Conservation (phyloP, 73 alveolate genomes). For the Stentor coeruleus region DNA sequence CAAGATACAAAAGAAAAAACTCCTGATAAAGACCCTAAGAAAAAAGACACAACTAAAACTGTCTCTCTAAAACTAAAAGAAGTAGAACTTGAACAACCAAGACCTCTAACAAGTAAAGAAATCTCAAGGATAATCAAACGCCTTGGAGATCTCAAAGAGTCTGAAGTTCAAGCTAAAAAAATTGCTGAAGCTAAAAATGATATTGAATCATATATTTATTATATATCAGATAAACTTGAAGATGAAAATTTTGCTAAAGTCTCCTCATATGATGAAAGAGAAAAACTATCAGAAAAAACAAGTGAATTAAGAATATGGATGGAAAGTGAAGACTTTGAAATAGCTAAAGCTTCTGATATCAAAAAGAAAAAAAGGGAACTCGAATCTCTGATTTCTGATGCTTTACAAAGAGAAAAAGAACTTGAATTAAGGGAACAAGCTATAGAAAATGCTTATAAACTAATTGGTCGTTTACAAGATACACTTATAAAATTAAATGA, state of each 20-base stretch:
- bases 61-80: background rate
- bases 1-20: background rate
- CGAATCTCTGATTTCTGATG: background rate
- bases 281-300: background rate
- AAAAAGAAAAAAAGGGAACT: background rate
- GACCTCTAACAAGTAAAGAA: background rate
- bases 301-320: background rate
- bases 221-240: background rate
- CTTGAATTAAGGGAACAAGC: background rate
- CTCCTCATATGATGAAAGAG: background rate
- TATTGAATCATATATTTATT: slow-evolving; percentile 13
- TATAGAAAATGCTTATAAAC: background rate
- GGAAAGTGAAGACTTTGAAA: background rate
- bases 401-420: slow-evolving; percentile 16
- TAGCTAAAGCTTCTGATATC: background rate
- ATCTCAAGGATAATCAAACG: background rate
- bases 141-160: background rate
- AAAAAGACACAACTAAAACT: background rate
- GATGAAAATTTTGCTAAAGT: background rate
- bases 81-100: background rate
- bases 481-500: background rate
- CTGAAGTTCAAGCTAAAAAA: background rate
- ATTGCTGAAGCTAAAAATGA: slow-evolving; percentile 4
- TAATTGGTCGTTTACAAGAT: background rate
- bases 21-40: background rate